Evolutionary conservation across 2,329 filamentous ascomycete species (phyloP), one percentile per base, ranked within the genome.

Genomic region (Sporothrix euskadiensis): DNA sequence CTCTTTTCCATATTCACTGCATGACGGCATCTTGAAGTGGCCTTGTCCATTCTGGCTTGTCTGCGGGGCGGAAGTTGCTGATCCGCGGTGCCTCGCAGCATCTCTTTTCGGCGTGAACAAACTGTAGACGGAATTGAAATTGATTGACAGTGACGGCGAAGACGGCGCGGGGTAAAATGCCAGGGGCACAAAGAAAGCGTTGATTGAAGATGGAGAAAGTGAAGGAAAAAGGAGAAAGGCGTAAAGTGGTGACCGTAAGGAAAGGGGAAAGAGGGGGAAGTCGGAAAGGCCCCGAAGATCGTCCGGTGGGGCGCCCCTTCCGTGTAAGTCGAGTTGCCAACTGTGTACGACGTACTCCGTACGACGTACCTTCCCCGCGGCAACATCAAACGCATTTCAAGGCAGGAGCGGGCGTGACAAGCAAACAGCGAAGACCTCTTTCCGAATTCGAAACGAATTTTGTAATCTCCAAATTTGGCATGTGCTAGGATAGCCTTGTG

Each of bases 261-360:
- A 56, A 56, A 35, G 56, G 56, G 56, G 26, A 35, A 32, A 26
- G 26, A 26, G 26, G 26, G 26, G 56, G 12, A 35, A 32, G 16
- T 59, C 56, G 56, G 56, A 59, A 59, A 35, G 26, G 26, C 30
- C 16, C 56, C 56, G 56, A 59, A 35, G 56, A 59, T 59, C 56
- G 56, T 32, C 56, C 56, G 56, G 30, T 59, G 26, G 26, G 26
- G 30, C 56, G 56, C 56, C 6, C 56, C 56, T 59, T 59, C 30
- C 54, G 12, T 57, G 54, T 57, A 57, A 57, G 54, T 57, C 54
- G 12, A 57, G 10, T 22, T 4, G 12, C 10, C 22, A 57, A 7
- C 9, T 57, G 10, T 30, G 54, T 14, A n/a, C n/a, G n/a, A n/a
- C n/a, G n/a, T n/a, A n/a, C n/a, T n/a, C n/a, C n/a, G n/a, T n/a